Percentiles rank a stretch among this genome's conserved stretches.
Conservation (phyloP, 2,329 filamentous ascomycete species). For the Sporothrix euskadiensis region DNA sequence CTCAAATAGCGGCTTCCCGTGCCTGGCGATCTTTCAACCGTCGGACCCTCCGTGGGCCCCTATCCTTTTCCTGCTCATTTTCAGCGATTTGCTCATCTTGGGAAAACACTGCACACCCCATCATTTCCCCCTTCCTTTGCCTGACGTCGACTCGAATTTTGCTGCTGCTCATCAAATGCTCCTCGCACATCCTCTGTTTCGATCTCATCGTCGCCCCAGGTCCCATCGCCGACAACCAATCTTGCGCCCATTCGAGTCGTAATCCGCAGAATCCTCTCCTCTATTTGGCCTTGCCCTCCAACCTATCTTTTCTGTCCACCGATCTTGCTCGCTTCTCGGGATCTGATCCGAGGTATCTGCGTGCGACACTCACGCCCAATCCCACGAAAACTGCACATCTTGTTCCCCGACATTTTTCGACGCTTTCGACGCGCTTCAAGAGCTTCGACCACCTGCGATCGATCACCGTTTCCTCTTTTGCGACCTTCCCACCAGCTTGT, state of each 20-base stretch:
- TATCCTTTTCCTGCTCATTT: neutral
- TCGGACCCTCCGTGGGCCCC: constrained; percentile 6
- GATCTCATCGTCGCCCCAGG: neutral
- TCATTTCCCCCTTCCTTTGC: neutral
- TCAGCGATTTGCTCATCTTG: neutral
- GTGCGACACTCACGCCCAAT: neutral
- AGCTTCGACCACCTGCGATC: neutral
- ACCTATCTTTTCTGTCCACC: neutral
- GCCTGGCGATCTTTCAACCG: constrained; percentile 12
- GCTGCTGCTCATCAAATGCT: neutral
- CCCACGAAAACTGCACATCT: neutral
- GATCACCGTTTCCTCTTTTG: neutral
- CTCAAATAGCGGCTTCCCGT: neutral
- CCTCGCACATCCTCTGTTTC: neutral
- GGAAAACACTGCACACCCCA: neutral
- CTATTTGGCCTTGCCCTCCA: neutral
- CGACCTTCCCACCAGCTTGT: neutral
- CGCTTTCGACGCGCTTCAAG: neutral
- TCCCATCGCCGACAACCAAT: neutral
- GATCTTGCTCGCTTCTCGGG: neutral
- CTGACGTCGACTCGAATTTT: neutral
- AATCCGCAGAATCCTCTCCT: neutral
- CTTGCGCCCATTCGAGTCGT: neutral
- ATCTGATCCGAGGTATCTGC: neutral
- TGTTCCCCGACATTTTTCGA: neutral